A percentile compares a stretch with the other conserved stretches of the same genome.
These are phyloP conservation scores for Ophiocordyceps australis DNA, from an alignment of 2,329 filamentous ascomycete species.

Conservation along the genomic window DNA sequence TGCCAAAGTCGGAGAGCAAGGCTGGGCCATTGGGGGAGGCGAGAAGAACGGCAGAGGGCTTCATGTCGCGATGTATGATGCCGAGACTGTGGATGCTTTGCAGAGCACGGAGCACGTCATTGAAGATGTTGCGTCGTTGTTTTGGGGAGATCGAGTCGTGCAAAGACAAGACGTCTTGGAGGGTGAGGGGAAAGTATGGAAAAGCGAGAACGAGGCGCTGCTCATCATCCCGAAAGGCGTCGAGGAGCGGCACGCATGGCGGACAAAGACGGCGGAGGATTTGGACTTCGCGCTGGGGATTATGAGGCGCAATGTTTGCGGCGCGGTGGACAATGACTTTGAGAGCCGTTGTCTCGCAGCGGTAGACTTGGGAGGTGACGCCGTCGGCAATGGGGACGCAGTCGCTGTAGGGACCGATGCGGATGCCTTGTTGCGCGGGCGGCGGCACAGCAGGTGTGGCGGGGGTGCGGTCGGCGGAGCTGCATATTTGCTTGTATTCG, in stretches of 20 bases:
- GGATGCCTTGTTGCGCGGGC: conserved; percentile 12
- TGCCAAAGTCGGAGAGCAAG: conserved; percentile 80
- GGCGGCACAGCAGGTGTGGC: background rate
- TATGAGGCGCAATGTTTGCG: conserved; percentile 68
- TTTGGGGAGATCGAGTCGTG: conserved; percentile 8
- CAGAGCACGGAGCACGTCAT: conserved; percentile 53
- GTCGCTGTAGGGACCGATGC: conserved; percentile 32
- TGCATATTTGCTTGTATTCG: conserved; percentile 33
- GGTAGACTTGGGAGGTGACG: conserved; percentile 71
- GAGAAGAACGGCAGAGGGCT: conserved; percentile 77
- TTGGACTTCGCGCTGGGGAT: conserved; percentile 61
- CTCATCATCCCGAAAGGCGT: conserved; percentile 53
- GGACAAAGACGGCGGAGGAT: conserved; percentile 45
- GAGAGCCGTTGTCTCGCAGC: conserved; percentile 45
- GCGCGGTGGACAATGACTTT: conserved; percentile 68
- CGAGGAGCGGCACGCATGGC: conserved; percentile 46
- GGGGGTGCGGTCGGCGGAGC: background rate
- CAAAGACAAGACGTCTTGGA: conserved; percentile 43
- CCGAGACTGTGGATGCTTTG: conserved; percentile 50
- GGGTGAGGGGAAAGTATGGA: conserved; percentile 61
- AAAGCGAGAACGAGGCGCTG: conserved; percentile 66
- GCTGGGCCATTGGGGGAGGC: conserved; percentile 49
- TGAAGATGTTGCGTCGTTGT: conserved; percentile 28
- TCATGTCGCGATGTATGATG: conserved; percentile 87
- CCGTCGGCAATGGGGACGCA: conserved; percentile 45